Base-by-base conservation (phyloP, 2,329 filamentous ascomycete genomes). In the Emergomyces orientalis region DNA sequence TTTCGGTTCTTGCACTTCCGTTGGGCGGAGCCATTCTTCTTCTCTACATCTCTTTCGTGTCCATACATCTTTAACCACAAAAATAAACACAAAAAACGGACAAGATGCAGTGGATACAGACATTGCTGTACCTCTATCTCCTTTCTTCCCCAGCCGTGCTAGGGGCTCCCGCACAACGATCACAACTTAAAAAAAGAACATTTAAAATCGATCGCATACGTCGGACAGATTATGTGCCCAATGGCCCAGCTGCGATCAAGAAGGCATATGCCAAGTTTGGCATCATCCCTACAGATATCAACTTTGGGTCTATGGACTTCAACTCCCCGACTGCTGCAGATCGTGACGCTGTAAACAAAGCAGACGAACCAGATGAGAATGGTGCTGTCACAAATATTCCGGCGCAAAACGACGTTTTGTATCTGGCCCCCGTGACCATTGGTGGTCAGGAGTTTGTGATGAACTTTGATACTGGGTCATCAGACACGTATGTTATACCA, bases 391-490 rank as follows among this genome's bases (percentile, higher is more conserved):
- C 83, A 37, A 86, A 87, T 60, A 86, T 83, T 34, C 85, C 87
- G 14, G 84, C 86, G 66, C 75, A 81, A 54, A 84, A 86, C 67
- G 88, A 89, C 69, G 79, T 83, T 57, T 85, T 90, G 64, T 92
- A 89, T 69, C 80, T 92, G 14, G 83, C 86, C 0, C 86, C 86
- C 0, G 85, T 90, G 60, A 81, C 72, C n/a, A 82, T 91, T 66
- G 88, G 88, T 64, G 86, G 85, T 5, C 88, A 90, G 75, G 82
- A 80, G 4, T 69, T 91, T 63, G 84, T 86, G 70, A 76, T 91
- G 71, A 84, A 89, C 72, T 89, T 91, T 71, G 88, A 91, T 74
- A 88, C 86, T n/a, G 88, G 88, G 63, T 90, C 87, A 1, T 83
- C 88, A 14, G 88, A 90, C 73, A 80, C 89, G 77, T 85, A 80